Percentiles rank a stretch among this genome's conserved stretches.
Evolutionary conservation across 257 asterid species (phyloP).

Genomic region (Solanum piurae): DNA sequence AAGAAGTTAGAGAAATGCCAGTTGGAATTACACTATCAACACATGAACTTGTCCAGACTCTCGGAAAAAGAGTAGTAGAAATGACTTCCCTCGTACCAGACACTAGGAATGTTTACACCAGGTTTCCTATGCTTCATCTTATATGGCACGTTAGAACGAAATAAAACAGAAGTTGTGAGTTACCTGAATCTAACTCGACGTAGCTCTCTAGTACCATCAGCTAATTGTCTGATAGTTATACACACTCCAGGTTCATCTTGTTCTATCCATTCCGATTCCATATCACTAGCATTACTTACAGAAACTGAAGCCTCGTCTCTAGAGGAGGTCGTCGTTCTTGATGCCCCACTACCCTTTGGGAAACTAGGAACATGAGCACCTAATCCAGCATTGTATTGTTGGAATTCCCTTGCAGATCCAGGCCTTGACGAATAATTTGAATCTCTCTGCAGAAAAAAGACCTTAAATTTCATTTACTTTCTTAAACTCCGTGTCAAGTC

Average conservation of each 20-base stretch:
- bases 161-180: background rate
- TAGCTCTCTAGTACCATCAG: conserved; percentile 82
- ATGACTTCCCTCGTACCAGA: background rate
- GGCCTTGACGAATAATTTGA: conserved; percentile 71
- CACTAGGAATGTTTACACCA: background rate
- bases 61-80: background rate
- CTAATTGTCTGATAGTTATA: conserved; percentile 80
- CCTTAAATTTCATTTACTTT: background rate
- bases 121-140: background rate
- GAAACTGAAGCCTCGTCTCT: conserved; percentile 77
- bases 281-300: conserved; percentile 84
- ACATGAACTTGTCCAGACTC: background rate
- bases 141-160: background rate
- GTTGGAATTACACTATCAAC: background rate
- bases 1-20: background rate
- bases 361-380: conserved; percentile 24
- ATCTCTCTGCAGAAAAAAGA: conserved; percentile 55
- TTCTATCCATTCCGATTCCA: conserved; percentile 88
- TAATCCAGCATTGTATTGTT: conserved; percentile 17
- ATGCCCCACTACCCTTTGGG: conserved; percentile 34
- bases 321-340: conserved; percentile 76
- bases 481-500: background rate
- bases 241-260: conserved; percentile 91
- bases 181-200: conserved; percentile 95
- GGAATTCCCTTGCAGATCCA: conserved; percentile 60